These are phyloP conservation scores for Xylaria sp. DNA, from an alignment of 2,329 filamentous ascomycete genomes.

Conservation along the genomic window DNA sequence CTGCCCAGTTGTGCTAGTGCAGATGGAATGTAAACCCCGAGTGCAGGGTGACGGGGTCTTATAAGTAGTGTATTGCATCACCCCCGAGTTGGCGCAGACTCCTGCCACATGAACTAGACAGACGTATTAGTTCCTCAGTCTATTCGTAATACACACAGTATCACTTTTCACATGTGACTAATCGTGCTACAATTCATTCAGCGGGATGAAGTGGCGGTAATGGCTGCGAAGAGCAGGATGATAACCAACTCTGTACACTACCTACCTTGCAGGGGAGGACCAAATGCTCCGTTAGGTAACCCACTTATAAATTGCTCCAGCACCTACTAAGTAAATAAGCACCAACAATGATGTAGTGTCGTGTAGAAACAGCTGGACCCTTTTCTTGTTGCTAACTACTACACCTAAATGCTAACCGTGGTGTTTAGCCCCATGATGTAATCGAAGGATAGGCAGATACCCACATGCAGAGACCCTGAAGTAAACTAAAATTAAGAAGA, in stretches of 20 bases:
- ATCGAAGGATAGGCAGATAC: too few relatives aligned
- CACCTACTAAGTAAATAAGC: neutral
- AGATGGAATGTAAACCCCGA: neutral
- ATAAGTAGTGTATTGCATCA: neutral
- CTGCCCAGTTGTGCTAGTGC: neutral
- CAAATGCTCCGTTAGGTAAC: conserved; percentile 15
- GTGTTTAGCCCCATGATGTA: neutral
- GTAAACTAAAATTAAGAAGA: too few relatives aligned
- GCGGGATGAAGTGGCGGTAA: neutral
- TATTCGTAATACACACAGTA: neutral
- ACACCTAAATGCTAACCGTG: neutral
- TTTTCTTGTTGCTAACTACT: neutral
- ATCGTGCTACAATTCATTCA: conserved; percentile 1
- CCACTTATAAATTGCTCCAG: neutral
- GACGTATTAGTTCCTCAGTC: neutral
- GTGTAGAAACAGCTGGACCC: neutral
- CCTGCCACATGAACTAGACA: neutral
- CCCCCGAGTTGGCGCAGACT: neutral
- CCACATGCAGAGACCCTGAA: neutral
- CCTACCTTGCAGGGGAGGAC: neutral
- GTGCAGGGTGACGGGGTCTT: neutral
- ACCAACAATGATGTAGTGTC: neutral
- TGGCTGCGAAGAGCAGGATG: conserved; percentile 5
- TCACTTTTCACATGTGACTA: conserved; percentile 8
- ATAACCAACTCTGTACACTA: conserved; percentile 2